These are phyloP conservation scores for Salmacisia buchloeana DNA, from an alignment of 1,284 basidiomycete genomes.

Conservation along the genomic window DNA sequence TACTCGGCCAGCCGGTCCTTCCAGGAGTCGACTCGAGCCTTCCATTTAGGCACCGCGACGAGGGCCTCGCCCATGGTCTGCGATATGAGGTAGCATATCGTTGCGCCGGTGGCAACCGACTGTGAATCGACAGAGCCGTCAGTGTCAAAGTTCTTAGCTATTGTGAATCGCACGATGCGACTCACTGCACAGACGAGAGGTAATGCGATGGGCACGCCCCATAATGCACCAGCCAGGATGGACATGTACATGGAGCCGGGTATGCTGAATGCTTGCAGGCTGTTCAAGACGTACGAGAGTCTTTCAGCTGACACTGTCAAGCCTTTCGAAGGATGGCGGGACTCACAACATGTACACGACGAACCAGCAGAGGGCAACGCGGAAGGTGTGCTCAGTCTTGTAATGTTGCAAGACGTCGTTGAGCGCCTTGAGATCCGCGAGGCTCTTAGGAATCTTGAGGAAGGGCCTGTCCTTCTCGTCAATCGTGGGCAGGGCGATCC, in stretches of 20 bases:
- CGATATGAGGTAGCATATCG: slow-evolving; percentile 87
- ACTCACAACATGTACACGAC: slow-evolving; percentile 80
- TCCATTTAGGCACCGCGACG: slow-evolving; percentile 62
- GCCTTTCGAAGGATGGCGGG: not conserved
- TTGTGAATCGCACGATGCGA: slow-evolving; percentile 8
- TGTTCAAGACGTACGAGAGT: not conserved
- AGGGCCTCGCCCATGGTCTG: slow-evolving; percentile 65
- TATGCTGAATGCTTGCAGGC: slow-evolving; percentile 84
- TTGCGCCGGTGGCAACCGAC: slow-evolving; percentile 83
- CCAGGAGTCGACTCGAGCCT: slow-evolving; percentile 74
- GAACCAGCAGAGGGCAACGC: slow-evolving; percentile 51
- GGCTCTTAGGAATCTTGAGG: slow-evolving; percentile 50
- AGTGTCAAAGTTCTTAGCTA: not conserved
- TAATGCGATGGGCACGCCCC: slow-evolving; percentile 82
- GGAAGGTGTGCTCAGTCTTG: slow-evolving; percentile 47
- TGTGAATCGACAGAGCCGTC: slow-evolving; percentile 18
- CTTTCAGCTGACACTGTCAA: not conserved
- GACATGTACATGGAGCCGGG: slow-evolving; percentile 98
- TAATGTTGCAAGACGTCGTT: slow-evolving; percentile 51
- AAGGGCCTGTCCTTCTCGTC: slow-evolving; percentile 25
- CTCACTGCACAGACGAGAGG: slow-evolving; percentile 74
- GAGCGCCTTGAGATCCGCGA: slow-evolving; percentile 51
- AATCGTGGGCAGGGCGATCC: slow-evolving; percentile 35
- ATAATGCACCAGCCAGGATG: slow-evolving; percentile 91
- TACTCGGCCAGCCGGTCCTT: slow-evolving; percentile 66